phyloP scores from a whole-genome alignment of 495 filamentous ascomycete species.

The Aspergillus bridgeri region DNA sequence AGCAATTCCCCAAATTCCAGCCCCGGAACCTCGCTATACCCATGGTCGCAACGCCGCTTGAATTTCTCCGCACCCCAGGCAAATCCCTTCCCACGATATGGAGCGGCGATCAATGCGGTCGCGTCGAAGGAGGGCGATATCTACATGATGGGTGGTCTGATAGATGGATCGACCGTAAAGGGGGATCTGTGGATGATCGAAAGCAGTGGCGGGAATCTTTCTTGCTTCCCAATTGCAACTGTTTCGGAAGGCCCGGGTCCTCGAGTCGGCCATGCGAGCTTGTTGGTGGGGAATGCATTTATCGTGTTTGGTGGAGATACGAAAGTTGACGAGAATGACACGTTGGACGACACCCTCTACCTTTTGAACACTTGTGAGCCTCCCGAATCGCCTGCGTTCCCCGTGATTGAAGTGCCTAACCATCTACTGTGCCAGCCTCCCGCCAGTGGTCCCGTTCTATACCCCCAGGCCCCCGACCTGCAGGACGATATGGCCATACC shows the following conservation, averaged over 20 bases:
- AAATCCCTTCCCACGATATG: constrained; percentile 94
- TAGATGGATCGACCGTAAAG: constrained; percentile 90
- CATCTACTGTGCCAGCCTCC: constrained; percentile 59
- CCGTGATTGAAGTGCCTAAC: not conserved
- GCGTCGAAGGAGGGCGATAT: constrained; percentile 96
- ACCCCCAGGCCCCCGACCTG: constrained; percentile 75
- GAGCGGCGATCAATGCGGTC: constrained; percentile 88
- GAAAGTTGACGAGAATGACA: constrained; percentile 87
- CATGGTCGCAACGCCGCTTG: constrained; percentile 88
- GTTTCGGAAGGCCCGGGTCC: constrained; percentile 93
- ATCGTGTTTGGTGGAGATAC: constrained; percentile 99
- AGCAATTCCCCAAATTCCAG: constrained; percentile 36
- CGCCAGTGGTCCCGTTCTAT: constrained; percentile 96
- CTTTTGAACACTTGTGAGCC: constrained; percentile 93
- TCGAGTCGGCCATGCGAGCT: constrained; percentile 88
- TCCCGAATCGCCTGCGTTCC: not conserved
- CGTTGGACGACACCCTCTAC: constrained; percentile 92
- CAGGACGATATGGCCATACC: constrained; percentile 93
- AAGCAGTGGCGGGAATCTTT: constrained; percentile 73
- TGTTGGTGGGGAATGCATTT: constrained; percentile 97
- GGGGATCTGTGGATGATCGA: constrained; percentile 99
- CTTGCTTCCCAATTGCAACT: constrained; percentile 87
- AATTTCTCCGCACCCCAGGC: constrained; percentile 79
- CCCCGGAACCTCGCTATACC: constrained; percentile 69
- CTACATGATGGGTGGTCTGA: constrained; percentile 95